A percentile compares a stretch with the other conserved stretches of the same genome.
Conservation (phyloP, 305 asterid species). For the Fraxinus albicans region DNA sequence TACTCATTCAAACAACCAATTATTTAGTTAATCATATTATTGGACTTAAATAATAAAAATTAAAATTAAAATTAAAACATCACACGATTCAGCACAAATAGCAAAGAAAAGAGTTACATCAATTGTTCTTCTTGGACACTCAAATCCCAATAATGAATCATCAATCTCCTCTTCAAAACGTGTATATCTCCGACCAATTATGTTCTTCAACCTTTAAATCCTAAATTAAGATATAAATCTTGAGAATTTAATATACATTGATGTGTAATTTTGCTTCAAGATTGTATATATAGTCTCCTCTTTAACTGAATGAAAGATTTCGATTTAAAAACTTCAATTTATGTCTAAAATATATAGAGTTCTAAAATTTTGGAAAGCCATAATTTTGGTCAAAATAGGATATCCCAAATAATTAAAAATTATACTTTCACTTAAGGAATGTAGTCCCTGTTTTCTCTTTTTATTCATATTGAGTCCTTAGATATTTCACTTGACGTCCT, state of each 20-base stretch:
- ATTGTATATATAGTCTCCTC: neutral
- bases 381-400: neutral
- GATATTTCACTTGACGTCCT: neutral
- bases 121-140: too few species aligned
- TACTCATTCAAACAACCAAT: too few species aligned
- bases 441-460: neutral
- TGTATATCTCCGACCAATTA: too few species aligned
- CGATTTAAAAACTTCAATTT: neutral
- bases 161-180: too few species aligned
- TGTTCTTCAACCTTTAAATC: too few species aligned
- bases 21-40: too few species aligned
- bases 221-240: too few species aligned
- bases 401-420: neutral
- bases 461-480: neutral
- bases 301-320: neutral
- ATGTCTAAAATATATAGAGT: neutral
- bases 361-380: neutral
- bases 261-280: neutral
- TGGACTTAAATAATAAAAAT: too few species aligned
- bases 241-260: neutral
- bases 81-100: too few species aligned
- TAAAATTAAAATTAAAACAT: too few species aligned
- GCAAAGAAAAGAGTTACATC: too few species aligned
- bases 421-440: neutral
- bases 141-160: too few species aligned